phyloP scores from a whole-genome alignment of 2,329 filamentous ascomycete genomes.

The Epicoccum nigrum region DNA sequence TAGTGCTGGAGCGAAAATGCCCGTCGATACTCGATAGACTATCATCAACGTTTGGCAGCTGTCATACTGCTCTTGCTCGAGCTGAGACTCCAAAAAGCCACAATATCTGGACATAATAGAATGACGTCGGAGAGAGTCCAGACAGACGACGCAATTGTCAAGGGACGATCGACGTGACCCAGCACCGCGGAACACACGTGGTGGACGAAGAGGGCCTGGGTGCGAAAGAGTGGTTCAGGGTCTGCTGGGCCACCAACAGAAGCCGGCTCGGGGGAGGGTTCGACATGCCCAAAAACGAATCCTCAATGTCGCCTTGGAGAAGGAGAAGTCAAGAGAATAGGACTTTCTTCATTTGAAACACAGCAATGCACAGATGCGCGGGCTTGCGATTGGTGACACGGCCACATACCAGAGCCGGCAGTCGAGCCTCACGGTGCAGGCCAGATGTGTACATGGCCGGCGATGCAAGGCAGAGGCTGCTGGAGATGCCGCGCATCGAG shows the following conservation, averaged over 20 bases:
- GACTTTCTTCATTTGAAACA: neutral
- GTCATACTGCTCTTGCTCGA: neutral
- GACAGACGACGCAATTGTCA: neutral
- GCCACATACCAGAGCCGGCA: neutral
- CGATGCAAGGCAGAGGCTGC: neutral
- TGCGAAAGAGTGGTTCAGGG: neutral
- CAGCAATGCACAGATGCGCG: neutral
- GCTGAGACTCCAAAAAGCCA: neutral
- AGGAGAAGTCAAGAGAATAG: neutral
- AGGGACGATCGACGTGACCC: neutral
- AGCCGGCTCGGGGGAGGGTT: too few relatives aligned
- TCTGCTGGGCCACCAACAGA: too few relatives aligned
- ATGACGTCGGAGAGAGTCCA: neutral
- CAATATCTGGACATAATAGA: too few relatives aligned
- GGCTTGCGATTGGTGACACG: constrained; percentile 1
- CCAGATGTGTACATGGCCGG: neutral
- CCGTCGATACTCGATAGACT: neutral
- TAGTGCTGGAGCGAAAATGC: neutral
- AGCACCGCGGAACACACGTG: constrained; percentile 5
- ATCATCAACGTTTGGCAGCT: neutral
- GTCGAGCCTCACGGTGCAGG: neutral
- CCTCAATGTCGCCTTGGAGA: too few relatives aligned
- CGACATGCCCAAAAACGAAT: too few relatives aligned
- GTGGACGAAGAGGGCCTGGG: neutral
- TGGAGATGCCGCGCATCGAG: neutral